Conservation (phyloP, 2,329 filamentous ascomycete species). For the Ceratocystis alfenasii region DNA sequence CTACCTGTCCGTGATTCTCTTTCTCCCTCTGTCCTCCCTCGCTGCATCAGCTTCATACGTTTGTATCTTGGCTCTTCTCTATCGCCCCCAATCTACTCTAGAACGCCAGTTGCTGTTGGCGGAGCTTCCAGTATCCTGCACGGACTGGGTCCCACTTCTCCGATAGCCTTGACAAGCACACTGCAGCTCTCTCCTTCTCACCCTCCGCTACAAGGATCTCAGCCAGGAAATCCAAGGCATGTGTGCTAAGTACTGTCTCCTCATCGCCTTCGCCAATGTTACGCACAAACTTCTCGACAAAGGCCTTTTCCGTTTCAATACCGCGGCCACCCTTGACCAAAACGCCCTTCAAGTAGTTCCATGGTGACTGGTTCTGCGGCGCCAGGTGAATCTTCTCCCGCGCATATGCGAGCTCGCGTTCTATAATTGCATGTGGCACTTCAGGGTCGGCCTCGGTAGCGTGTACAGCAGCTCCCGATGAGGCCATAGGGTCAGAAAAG, state of each 20-base stretch:
- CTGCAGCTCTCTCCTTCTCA: slow-evolving; percentile 49
- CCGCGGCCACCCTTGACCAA: slow-evolving; percentile 51
- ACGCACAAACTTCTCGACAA: slow-evolving; percentile 41
- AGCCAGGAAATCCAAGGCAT: slow-evolving; percentile 59
- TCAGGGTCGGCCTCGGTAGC: slow-evolving; percentile 43
- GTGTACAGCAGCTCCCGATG: slow-evolving; percentile 35
- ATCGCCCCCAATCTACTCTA: not conserved
- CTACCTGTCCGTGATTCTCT: slow-evolving; percentile 20
- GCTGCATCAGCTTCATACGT: not conserved
- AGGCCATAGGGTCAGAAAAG: slow-evolving; percentile 50
- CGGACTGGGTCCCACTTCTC: slow-evolving; percentile 85
- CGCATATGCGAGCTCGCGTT: slow-evolving; percentile 64
- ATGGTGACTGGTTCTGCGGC: slow-evolving; percentile 87
- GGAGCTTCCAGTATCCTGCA: slow-evolving; percentile 79
- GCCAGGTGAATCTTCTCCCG: slow-evolving; percentile 62
- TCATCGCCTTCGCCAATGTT: slow-evolving; percentile 34
- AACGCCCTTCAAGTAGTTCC: slow-evolving; percentile 80
- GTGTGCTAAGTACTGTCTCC: slow-evolving; percentile 48
- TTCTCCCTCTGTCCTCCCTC: not conserved
- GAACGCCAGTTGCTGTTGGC: slow-evolving; percentile 26
- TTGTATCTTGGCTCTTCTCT: not conserved
- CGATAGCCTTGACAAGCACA: slow-evolving; percentile 60
- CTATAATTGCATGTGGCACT: slow-evolving; percentile 51
- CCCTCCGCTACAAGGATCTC: slow-evolving; percentile 51
- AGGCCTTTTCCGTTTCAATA: slow-evolving; percentile 36